Conservation (phyloP, 2,329 filamentous ascomycete species). For the Stemphylium beticola region DNA sequence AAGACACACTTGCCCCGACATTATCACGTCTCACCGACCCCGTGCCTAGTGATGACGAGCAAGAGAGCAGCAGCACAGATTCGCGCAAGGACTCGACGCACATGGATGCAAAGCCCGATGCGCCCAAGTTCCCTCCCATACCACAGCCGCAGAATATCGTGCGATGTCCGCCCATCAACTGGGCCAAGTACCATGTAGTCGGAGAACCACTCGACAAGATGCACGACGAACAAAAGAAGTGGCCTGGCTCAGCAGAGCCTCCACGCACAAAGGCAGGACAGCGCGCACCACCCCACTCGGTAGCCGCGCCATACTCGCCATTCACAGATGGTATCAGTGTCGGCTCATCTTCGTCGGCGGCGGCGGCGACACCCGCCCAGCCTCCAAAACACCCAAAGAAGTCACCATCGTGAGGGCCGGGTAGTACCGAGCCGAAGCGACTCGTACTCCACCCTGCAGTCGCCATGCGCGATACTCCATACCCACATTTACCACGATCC, state of each 20-base stretch:
- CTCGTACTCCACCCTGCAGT: not conserved
- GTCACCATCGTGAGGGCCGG: conserved; percentile 28
- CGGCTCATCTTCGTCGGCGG: conserved; percentile 18
- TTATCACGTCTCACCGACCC: conserved; percentile 46
- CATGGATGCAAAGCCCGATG: conserved; percentile 18
- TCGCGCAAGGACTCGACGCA: conserved; percentile 39
- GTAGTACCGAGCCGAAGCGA: conserved; percentile 3
- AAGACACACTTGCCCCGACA: conserved; percentile 47
- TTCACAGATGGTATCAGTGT: conserved; percentile 58
- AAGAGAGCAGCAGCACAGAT: conserved; percentile 21
- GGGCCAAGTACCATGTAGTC: conserved; percentile 91
- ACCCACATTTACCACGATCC: not conserved
- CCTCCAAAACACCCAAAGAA: conserved; percentile 42
- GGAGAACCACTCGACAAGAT: conserved; percentile 83
- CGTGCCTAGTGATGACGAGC: conserved; percentile 25
- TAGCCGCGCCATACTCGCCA: conserved; percentile 66
- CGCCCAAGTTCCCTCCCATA: conserved; percentile 64
- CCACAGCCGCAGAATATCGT: conserved; percentile 82
- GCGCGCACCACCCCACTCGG: conserved; percentile 57
- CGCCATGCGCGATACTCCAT: conserved; percentile 3
- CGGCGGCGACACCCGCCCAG: conserved; percentile 18
- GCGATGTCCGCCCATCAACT: conserved; percentile 88
- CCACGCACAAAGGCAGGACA: conserved; percentile 41
- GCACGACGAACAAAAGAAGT: conserved; percentile 76
- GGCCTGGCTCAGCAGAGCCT: conserved; percentile 49